These are phyloP conservation scores for Trichoderma parareesei DNA, from an alignment of 495 filamentous ascomycete genomes.

Conservation along the genomic window DNA sequence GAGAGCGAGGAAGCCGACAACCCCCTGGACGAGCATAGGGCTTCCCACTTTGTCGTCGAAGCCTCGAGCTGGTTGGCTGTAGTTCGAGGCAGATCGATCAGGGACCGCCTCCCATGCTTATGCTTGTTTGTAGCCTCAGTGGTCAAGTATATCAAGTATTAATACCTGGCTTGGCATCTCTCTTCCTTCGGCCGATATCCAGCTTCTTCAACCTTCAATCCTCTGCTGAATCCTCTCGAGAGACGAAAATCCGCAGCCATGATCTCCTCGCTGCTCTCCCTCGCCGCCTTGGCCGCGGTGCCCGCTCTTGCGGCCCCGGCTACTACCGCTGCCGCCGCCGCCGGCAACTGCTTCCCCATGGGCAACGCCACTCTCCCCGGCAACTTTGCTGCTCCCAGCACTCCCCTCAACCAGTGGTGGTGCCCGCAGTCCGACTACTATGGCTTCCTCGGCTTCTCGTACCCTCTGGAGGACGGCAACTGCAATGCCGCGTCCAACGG, in stretches of 20 bases:
- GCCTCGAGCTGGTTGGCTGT: too few species aligned
- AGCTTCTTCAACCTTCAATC: background rate
- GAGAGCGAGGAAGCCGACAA: background rate
- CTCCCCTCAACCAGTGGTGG: conserved; percentile 15
- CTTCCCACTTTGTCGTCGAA: too few species aligned
- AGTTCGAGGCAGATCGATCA: background rate
- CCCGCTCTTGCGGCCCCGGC: conserved; percentile 3
- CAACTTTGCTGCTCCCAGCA: conserved; percentile 13
- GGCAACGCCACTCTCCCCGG: conserved; percentile 14
- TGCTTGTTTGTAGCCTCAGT: background rate
- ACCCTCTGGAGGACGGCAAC: conserved; percentile 15
- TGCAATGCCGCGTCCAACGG: conserved; percentile 14
- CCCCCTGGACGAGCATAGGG: background rate
- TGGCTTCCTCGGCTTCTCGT: conserved; percentile 19
- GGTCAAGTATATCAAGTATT: background rate
- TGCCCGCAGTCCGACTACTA: conserved; percentile 16
- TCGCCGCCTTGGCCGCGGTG: background rate
- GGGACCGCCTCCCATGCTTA: background rate
- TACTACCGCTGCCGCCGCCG: background rate
- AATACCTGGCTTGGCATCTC: conserved; percentile 2
- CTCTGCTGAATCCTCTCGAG: background rate
- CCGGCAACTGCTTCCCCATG: conserved; percentile 11
- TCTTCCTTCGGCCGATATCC: background rate
- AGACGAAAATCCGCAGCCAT: conserved; percentile 1
- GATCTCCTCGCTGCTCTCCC: conserved; percentile 5